phyloP scores from a whole-genome alignment of 2,329 filamentous ascomycete species.

The Paecilomyces fulvus region DNA sequence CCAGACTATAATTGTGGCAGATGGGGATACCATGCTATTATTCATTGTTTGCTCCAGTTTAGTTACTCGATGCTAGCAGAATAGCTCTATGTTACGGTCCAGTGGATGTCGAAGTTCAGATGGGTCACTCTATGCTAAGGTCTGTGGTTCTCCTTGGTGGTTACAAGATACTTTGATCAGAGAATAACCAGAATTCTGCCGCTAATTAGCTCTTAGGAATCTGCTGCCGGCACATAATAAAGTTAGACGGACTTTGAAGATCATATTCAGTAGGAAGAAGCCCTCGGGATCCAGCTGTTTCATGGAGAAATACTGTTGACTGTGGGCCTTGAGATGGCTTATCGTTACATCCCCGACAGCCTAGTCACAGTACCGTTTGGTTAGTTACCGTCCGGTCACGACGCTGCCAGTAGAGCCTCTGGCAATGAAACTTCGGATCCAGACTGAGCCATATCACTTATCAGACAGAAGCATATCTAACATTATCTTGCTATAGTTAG shows the following conservation, averaged over 20 bases:
- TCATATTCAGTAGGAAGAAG: neutral
- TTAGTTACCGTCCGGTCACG: neutral
- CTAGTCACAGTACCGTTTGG: neutral
- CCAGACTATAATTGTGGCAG: neutral
- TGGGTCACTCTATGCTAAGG: neutral
- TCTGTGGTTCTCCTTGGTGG: neutral
- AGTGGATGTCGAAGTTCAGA: neutral
- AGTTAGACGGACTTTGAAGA: neutral
- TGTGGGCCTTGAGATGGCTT: neutral
- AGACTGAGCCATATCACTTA: neutral
- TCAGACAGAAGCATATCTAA: neutral
- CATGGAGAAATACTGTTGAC: neutral
- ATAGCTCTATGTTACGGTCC: neutral
- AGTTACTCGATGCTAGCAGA: neutral
- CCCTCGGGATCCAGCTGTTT: too few relatives aligned
- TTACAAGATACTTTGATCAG: neutral
- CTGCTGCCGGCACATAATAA: neutral
- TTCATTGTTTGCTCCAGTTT: neutral
- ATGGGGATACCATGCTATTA: neutral
- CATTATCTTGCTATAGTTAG: neutral
- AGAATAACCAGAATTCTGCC: neutral
- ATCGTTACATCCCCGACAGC: neutral
- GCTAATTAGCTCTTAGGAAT: neutral
- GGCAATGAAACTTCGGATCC: neutral
- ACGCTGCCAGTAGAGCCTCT: neutral